A percentile compares a stretch with the other conserved stretches of the same genome.
Evolutionary conservation across 352 stramenopile genomes (phyloP).

Genomic region (Aphanomyces cochlioides): DNA sequence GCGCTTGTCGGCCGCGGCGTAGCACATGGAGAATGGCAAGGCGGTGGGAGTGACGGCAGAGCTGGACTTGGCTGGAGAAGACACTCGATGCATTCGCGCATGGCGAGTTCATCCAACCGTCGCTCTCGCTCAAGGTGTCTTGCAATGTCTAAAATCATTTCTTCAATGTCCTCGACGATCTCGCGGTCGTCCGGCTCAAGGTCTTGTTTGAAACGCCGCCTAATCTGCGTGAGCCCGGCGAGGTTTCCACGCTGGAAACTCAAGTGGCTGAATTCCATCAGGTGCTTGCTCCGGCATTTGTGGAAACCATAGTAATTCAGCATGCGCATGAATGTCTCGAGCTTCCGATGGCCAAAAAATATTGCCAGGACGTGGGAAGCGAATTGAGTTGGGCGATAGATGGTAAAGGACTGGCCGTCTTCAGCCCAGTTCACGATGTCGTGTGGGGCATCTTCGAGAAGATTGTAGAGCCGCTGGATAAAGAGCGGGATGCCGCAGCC

Average conservation of each 20-base stretch:
- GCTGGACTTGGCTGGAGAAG: background rate
- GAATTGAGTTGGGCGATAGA: conserved; percentile 4
- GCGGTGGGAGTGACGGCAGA: background rate
- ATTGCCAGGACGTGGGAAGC: background rate
- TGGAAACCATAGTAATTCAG: conserved; percentile 18
- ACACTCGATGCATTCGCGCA: conserved; percentile 4
- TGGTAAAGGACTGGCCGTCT: conserved; percentile 1
- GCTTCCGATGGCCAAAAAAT: conserved; percentile 8
- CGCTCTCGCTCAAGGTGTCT: background rate
- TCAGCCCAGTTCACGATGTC: conserved; percentile 1
- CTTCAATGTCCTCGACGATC: conserved; percentile 19
- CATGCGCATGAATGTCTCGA: conserved; percentile 14
- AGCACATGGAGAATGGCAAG: conserved; percentile 7
- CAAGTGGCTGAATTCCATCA: conserved; percentile 16
- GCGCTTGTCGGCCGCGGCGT: background rate
- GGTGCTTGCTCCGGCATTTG: background rate
- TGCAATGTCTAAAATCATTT: conserved; percentile 10
- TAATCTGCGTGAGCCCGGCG: background rate
- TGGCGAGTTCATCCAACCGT: background rate
- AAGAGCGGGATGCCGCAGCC: background rate
- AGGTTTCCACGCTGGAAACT: conserved; percentile 7
- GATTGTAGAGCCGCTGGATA: conserved; percentile 7
- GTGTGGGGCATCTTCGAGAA: background rate
- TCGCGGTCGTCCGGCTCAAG: conserved; percentile 6
- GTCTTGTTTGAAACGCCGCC: conserved; percentile 8